These are phyloP conservation scores for Lunasporangiospora selenospora DNA, from an alignment of 192 early-diverging fungal genomes.

Conservation along the genomic window DNA sequence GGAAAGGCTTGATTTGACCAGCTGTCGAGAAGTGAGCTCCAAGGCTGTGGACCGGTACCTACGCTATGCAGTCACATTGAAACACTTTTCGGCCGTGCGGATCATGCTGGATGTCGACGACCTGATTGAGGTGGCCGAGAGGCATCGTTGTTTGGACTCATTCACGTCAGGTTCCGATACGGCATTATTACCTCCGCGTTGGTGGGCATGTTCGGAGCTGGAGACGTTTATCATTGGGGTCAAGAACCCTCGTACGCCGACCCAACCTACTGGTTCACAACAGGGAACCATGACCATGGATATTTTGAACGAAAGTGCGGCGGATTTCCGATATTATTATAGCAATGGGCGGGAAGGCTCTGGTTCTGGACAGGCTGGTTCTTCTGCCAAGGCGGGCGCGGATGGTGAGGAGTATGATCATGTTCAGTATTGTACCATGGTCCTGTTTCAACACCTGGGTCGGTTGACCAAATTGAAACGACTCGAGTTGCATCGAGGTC, in stretches of 20 bases:
- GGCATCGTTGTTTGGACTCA: slow-evolving; percentile 1
- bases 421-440: slow-evolving; percentile 17
- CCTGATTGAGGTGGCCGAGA: slow-evolving; percentile 5
- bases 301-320: slow-evolving; percentile 1
- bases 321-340: slow-evolving; percentile 18
- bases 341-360: not conserved
- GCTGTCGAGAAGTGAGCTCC: slow-evolving; percentile 16
- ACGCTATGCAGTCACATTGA: not conserved
- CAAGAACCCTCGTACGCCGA: slow-evolving; percentile 1
- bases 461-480: slow-evolving; percentile 6
- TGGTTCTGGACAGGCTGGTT: not conserved
- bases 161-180: no score
- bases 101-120: slow-evolving; percentile 3
- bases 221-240: slow-evolving; percentile 28
- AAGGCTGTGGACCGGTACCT: slow-evolving; percentile 4
- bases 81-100: slow-evolving; percentile 10
- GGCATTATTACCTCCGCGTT: not conserved
- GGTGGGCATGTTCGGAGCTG: slow-evolving; percentile 13
- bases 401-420: slow-evolving; percentile 5
- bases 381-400: not conserved
- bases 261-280: not conserved
- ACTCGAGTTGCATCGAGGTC: slow-evolving; percentile 26
- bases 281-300: not conserved
- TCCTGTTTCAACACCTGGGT: slow-evolving; percentile 22
- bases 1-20: slow-evolving; percentile 13